These are phyloP conservation scores for Curvularia eragrostidis DNA, from an alignment of 2,329 filamentous ascomycete species.

Conservation along the genomic window DNA sequence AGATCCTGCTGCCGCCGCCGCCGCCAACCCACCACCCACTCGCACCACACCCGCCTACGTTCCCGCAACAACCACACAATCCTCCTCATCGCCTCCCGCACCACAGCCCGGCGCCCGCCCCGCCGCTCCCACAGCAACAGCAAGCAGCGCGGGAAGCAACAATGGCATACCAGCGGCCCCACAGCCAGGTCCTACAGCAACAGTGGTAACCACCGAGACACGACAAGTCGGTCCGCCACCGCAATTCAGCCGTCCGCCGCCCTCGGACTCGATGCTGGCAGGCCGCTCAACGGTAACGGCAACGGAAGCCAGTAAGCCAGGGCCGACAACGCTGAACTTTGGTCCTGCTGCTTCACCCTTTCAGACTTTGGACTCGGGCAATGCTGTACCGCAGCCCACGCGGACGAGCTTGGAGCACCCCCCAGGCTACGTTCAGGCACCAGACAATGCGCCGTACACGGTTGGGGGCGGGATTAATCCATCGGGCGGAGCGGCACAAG, in stretches of 20 bases:
- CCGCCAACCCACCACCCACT: slow-evolving; percentile 43
- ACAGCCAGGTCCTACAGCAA: slow-evolving; percentile 46
- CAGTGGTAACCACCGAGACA: slow-evolving; percentile 43
- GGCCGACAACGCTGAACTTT: slow-evolving; percentile 50
- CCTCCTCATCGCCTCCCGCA: slow-evolving; percentile 36
- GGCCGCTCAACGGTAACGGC: slow-evolving; percentile 52
- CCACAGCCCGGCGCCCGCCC: slow-evolving; percentile 53
- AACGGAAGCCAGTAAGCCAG: slow-evolving; percentile 33
- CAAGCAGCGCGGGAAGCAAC: slow-evolving; percentile 4
- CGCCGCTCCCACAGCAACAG: slow-evolving; percentile 27
- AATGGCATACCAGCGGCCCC: slow-evolving; percentile 40
- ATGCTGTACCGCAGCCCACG: slow-evolving; percentile 21
- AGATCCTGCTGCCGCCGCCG: slow-evolving; percentile 23
- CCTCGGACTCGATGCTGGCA: slow-evolving; percentile 47
- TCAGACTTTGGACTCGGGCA: slow-evolving; percentile 32
- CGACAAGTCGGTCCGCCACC: slow-evolving; percentile 39
- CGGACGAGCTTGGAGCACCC: slow-evolving; percentile 50
- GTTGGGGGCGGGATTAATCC: slow-evolving; percentile 50
- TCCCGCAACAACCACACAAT: slow-evolving; percentile 42
- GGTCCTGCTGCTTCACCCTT: slow-evolving; percentile 43
- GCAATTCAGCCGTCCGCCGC: slow-evolving; percentile 51
- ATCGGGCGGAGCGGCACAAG: slow-evolving; percentile 28
- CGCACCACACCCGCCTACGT: slow-evolving; percentile 39
- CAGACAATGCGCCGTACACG: slow-evolving; percentile 48
- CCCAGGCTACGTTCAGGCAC: slow-evolving; percentile 57